Percentiles rank a stretch among this genome's conserved stretches.
These are phyloP conservation scores for Scheffersomyces cryptocercus DNA, from an alignment of 1,139 yeast genomes.

Conservation along the genomic window DNA sequence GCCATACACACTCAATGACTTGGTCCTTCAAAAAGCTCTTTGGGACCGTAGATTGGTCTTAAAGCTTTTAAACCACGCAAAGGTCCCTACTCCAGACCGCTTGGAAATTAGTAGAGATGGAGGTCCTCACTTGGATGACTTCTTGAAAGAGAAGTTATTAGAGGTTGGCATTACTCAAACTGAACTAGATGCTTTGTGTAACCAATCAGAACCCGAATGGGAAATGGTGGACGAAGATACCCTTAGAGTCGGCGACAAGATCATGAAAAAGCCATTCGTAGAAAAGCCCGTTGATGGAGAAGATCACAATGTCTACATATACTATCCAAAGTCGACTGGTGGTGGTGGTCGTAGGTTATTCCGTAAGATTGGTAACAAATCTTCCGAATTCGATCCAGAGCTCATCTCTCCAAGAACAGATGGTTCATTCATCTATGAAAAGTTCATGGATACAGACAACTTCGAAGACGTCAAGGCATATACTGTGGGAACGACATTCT, in stretches of 20 bases:
- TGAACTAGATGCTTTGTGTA: conserved; percentile 61
- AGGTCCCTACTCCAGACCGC: conserved; percentile 86
- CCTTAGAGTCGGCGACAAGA: conserved; percentile 70
- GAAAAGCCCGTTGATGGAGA: conserved; percentile 99
- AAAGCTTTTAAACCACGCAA: conserved; percentile 74
- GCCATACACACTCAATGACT: conserved; percentile 87
- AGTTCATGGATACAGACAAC: conserved; percentile 97
- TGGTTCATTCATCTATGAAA: conserved; percentile 91
- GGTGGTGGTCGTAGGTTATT: conserved; percentile 97
- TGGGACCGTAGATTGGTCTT: conserved; percentile 97
- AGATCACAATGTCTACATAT: conserved; percentile 94
- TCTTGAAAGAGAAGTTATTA: conserved; percentile 48
- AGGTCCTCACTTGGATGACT: conserved; percentile 79
- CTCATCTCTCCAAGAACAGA: conserved; percentile 75
- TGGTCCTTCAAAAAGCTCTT: conserved; percentile 84
- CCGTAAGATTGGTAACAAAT: conserved; percentile 95
- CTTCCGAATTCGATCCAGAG: conserved; percentile 92
- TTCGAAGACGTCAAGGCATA: conserved; percentile 98
- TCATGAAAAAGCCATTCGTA: conserved; percentile 85
- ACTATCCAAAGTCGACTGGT: conserved; percentile 84
- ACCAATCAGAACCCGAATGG: conserved; percentile 79
- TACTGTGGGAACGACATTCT: conserved; percentile 86
- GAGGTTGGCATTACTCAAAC: conserved; percentile 40
- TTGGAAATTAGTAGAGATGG: conserved; percentile 93
- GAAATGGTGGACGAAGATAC: conserved; percentile 90